phyloP scores from a whole-genome alignment of 805 yeast genomes.

The Lipomyces japonicus region DNA sequence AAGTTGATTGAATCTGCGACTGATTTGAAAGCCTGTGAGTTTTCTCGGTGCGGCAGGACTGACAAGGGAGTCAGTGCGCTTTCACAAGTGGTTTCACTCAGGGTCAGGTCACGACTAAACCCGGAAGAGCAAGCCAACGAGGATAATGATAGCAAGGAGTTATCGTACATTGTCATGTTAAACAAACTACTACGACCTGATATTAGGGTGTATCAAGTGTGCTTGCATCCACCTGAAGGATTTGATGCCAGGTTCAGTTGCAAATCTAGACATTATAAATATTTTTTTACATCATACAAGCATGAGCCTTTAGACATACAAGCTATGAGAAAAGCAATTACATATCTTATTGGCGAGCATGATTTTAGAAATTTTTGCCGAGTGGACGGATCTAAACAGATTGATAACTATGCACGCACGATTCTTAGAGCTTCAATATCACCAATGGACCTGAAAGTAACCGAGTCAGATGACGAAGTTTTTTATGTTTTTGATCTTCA shows the following conservation, averaged over 20 bases:
- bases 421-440: conserved; percentile 54
- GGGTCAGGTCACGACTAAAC: conserved; percentile 62
- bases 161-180: conserved; percentile 70
- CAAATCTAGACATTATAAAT: conserved; percentile 76
- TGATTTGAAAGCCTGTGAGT: conserved; percentile 60
- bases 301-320: conserved; percentile 50
- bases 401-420: conserved; percentile 67
- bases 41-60: conserved; percentile 91
- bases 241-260: conserved; percentile 96
- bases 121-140: conserved; percentile 59
- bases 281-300: conserved; percentile 51
- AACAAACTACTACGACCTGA: conserved; percentile 78
- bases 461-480: conserved; percentile 35
- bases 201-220: conserved; percentile 74
- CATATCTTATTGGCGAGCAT: conserved; percentile 62
- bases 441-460: conserved; percentile 28
- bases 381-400: conserved; percentile 90
- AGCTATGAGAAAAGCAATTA: conserved; percentile 66
- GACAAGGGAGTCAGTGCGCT: conserved; percentile 97
- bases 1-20: conserved; percentile 51
- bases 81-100: conserved; percentile 84
- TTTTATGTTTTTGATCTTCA: conserved; percentile 67
- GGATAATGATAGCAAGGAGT: conserved; percentile 58
- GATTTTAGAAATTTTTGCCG: conserved; percentile 95
- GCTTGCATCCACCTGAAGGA: conserved; percentile 73